phyloP scores from a whole-genome alignment of 768 basidiomycete genomes.

The Rhizopogon roseolus region DNA sequence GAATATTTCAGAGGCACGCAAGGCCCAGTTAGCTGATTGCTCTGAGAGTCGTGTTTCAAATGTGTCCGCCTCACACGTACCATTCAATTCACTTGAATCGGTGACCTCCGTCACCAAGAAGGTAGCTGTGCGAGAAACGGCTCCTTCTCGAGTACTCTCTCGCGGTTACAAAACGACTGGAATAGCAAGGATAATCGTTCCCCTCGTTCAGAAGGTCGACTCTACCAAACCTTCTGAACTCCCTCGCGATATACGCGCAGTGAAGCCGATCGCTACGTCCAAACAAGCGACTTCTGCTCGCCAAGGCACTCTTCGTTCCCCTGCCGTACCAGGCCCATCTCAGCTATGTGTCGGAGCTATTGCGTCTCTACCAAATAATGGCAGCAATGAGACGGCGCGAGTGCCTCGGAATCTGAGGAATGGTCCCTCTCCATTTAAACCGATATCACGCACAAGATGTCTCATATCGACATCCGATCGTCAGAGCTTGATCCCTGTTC shows the following conservation, averaged over 20 bases:
- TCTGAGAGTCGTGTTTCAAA: conserved; percentile 51
- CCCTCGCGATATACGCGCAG: background rate
- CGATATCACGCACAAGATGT: background rate
- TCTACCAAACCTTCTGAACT: background rate
- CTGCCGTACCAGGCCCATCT: background rate
- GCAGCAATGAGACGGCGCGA: background rate
- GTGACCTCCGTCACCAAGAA: conserved; percentile 74
- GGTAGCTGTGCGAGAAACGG: conserved; percentile 44
- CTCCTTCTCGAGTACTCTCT: background rate
- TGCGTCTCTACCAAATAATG: background rate
- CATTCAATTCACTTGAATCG: conserved; percentile 61
- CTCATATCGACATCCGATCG: background rate
- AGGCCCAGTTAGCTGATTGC: conserved; percentile 59
- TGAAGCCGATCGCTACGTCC: background rate
- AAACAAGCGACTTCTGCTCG: background rate
- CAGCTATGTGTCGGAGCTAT: conserved; percentile 6
- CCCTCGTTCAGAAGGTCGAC: background rate
- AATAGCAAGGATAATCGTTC: background rate
- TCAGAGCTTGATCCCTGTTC: too few species aligned
- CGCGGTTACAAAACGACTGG: background rate
- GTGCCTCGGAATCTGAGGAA: background rate
- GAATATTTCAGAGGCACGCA: conserved; percentile 74
- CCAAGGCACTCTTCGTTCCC: background rate
- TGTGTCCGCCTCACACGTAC: conserved; percentile 5
- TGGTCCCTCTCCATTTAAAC: background rate